Evolutionary conservation across 331 rosid genomes (phyloP).

Genomic region (Dryas integrifolia): DNA sequence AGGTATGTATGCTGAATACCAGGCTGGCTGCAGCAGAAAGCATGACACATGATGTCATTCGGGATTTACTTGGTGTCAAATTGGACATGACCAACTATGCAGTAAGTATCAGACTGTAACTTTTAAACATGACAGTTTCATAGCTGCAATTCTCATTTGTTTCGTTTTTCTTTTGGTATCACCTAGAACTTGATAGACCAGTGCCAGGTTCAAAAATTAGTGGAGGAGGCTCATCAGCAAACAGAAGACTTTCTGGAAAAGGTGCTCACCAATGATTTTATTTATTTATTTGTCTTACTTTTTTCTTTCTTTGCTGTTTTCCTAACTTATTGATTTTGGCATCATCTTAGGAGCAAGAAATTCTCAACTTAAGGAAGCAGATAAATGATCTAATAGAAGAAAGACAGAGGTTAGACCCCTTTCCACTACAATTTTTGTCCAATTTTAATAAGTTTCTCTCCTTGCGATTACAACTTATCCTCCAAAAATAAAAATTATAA

Average conservation of each 20-base stretch:
- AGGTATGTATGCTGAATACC: slow-evolving; percentile 76
- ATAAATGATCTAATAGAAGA: slow-evolving; percentile 63
- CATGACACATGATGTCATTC: slow-evolving; percentile 99
- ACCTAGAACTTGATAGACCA: slow-evolving; percentile 71
- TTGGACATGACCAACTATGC: slow-evolving; percentile 91
- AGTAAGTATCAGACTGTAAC: slow-evolving; percentile 48
- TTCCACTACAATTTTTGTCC: slow-evolving; percentile 16
- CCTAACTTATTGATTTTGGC: slow-evolving; percentile 11
- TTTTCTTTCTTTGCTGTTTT: slow-evolving; percentile 10
- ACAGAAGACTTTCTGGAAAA: slow-evolving; percentile 59
- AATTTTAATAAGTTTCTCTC: background rate
- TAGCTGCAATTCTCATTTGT: slow-evolving; percentile 33
- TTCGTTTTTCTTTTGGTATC: slow-evolving; percentile 28
- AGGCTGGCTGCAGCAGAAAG: slow-evolving; percentile 89
- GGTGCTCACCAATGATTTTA: slow-evolving; percentile 35
- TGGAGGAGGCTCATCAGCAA: slow-evolving; percentile 68
- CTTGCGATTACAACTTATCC: background rate
- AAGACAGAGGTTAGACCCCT: slow-evolving; percentile 64
- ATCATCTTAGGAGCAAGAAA: slow-evolving; percentile 63
- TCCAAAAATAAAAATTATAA: background rate
- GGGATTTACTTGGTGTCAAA: slow-evolving; percentile 92
- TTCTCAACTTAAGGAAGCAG: slow-evolving; percentile 50
- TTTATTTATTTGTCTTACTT: background rate
- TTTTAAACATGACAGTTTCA: slow-evolving; percentile 11
- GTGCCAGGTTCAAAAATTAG: slow-evolving; percentile 60